Evolutionary conservation across 352 stramenopile species (phyloP).

Genomic region (Elongisporangium anandrum): DNA sequence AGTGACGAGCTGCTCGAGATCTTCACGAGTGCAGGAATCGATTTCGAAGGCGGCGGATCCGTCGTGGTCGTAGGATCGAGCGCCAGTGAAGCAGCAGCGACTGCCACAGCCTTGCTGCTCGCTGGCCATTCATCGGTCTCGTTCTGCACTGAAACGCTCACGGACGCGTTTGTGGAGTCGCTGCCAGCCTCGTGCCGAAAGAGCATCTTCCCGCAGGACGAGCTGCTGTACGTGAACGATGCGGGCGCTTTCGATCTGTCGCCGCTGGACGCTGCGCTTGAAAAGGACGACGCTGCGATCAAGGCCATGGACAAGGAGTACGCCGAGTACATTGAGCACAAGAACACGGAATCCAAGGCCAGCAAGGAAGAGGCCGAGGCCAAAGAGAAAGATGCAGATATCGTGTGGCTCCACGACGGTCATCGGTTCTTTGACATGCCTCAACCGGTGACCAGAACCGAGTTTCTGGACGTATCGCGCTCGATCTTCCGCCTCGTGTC

Average conservation of each 20-base stretch:
- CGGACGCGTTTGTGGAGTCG: constrained; percentile 26
- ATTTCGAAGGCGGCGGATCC: constrained; percentile 15
- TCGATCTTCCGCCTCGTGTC: constrained; percentile 76
- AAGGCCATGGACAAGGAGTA: constrained; percentile 43
- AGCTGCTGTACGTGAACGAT: constrained; percentile 38
- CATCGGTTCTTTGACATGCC: constrained; percentile 83
- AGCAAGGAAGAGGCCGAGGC: constrained; percentile 12
- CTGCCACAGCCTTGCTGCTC: constrained; percentile 52
- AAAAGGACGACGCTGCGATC: constrained; percentile 4
- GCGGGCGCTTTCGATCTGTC: constrained; percentile 63
- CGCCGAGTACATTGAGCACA: constrained; percentile 8
- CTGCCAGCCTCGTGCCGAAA: constrained; percentile 31
- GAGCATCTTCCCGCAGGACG: constrained; percentile 38
- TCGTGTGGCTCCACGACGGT: constrained; percentile 49
- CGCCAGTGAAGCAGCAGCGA: constrained; percentile 45
- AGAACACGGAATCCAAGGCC: constrained; percentile 9
- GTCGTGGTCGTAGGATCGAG: constrained; percentile 45
- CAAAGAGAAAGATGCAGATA: constrained; percentile 22
- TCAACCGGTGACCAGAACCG: constrained; percentile 47
- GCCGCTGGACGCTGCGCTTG: constrained; percentile 4
- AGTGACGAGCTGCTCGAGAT: constrained; percentile 29
- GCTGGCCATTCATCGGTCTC: constrained; percentile 26
- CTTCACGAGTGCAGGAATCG: constrained; percentile 36
- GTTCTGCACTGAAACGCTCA: constrained; percentile 36
- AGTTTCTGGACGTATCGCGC: constrained; percentile 62